Conservation (phyloP, 768 basidiomycete species). For the Amanita subjunquillea region DNA sequence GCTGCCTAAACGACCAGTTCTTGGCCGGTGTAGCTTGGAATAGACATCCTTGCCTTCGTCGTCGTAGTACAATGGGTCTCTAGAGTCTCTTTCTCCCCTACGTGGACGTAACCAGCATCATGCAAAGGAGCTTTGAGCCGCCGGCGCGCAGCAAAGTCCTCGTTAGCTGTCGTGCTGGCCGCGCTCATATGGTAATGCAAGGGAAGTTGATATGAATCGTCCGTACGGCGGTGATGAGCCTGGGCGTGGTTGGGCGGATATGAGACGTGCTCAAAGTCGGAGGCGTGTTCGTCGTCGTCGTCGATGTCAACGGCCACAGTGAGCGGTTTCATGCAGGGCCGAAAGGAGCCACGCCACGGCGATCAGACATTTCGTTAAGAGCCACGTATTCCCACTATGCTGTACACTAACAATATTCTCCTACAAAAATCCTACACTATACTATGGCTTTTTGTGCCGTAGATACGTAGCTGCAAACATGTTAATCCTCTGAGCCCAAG, state of each 20-base stretch:
- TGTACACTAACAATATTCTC: neutral
- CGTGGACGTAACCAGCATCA: constrained; percentile 10
- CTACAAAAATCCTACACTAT: constrained; percentile 6
- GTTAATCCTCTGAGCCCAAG: neutral
- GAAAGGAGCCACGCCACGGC: neutral
- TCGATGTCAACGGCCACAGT: constrained; percentile 55
- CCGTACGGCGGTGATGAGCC: constrained; percentile 6
- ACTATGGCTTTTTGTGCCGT: constrained; percentile 14
- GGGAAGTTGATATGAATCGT: constrained; percentile 23
- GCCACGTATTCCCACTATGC: neutral
- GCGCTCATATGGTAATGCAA: constrained; percentile 31
- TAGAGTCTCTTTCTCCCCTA: constrained; percentile 18
- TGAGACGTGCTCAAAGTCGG: constrained; percentile 63
- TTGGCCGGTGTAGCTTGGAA: constrained; percentile 30
- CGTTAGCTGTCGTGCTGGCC: constrained; percentile 4
- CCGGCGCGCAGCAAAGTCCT: constrained; percentile 18
- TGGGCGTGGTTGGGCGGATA: constrained; percentile 36
- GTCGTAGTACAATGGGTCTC: constrained; percentile 19
- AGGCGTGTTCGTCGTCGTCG: constrained; percentile 29
- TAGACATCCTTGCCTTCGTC: constrained; percentile 45
- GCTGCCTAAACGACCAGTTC: constrained; percentile 34
- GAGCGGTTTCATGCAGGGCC: constrained; percentile 38
- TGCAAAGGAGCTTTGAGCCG: constrained; percentile 21
- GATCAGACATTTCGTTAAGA: neutral
- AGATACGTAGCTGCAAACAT: constrained; percentile 14